These are phyloP conservation scores for Backusella westeae DNA, from an alignment of 192 early-diverging fungal species.

Conservation along the genomic window DNA sequence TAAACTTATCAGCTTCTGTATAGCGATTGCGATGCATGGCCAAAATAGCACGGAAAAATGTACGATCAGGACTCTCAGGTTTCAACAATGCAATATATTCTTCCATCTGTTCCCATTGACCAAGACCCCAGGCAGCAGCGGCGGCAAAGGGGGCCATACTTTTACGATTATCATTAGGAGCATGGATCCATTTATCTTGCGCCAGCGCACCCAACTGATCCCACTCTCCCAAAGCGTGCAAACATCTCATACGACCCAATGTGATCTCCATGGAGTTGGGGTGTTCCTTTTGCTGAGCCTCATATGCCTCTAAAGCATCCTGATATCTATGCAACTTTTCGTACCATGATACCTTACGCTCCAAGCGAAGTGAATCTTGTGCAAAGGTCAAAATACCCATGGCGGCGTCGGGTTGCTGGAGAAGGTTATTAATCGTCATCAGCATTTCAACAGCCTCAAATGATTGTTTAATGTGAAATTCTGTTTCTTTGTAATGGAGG, in stretches of 20 bases:
- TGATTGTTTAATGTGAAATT: conserved; percentile 82
- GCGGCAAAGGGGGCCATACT: conserved; percentile 86
- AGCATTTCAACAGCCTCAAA: conserved; percentile 87
- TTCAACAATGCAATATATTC: conserved; percentile 83
- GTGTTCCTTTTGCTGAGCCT: conserved; percentile 72
- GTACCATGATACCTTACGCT: conserved; percentile 90
- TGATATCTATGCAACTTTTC: conserved; percentile 93
- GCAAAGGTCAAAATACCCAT: conserved; percentile 92
- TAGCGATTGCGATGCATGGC: conserved; percentile 79
- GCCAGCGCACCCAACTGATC: conserved; percentile 75
- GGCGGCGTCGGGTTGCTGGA: conserved; percentile 96
- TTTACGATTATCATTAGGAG: conserved; percentile 60
- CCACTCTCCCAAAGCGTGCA: conserved; percentile 94
- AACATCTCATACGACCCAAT: conserved; percentile 84
- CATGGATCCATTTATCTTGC: conserved; percentile 72
- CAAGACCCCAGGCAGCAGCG: conserved; percentile 89
- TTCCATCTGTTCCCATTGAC: conserved; percentile 87
- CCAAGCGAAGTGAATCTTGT: conserved; percentile 76
- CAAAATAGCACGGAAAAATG: conserved; percentile 86
- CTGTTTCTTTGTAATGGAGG: conserved; percentile 96
- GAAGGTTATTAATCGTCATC: conserved; percentile 91
- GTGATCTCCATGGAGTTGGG: conserved; percentile 76
- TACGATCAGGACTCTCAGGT: conserved; percentile 73
- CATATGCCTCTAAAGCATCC: conserved; percentile 86
- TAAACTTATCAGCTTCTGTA: conserved; percentile 67